Percentiles rank a stretch among this genome's conserved stretches.
phyloP scores from a whole-genome alignment of 805 yeast species.

The Metschnikowia noctiluminum region DNA sequence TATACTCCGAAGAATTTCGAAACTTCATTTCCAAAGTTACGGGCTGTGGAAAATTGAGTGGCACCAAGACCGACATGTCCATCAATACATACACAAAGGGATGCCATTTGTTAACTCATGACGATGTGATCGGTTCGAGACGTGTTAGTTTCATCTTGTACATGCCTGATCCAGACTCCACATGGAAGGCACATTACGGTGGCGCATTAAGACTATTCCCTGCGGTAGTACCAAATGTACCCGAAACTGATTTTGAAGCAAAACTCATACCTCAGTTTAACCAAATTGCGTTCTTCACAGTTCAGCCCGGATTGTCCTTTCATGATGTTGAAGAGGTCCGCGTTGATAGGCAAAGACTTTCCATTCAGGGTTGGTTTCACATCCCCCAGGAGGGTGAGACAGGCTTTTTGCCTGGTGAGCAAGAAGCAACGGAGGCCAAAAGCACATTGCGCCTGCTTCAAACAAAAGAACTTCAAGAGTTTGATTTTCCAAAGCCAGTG shows the following conservation, averaged over 20 bases:
- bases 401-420: conserved; percentile 80
- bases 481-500: conserved; percentile 71
- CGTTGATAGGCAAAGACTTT: conserved; percentile 83
- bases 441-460: conserved; percentile 80
- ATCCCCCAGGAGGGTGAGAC: conserved; percentile 92
- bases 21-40: conserved; percentile 74
- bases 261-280: conserved; percentile 89
- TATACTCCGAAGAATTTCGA: conserved; percentile 83
- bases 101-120: conserved; percentile 92
- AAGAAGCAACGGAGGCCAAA: conserved; percentile 68
- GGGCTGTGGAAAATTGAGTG: conserved; percentile 85
- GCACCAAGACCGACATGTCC: conserved; percentile 88
- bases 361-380: conserved; percentile 99
- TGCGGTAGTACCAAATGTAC: conserved; percentile 84
- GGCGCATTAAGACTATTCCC: conserved; percentile 88
- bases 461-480: conserved; percentile 70
- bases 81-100: conserved; percentile 89
- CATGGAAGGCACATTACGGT: conserved; percentile 91
- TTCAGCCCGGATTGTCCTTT: conserved; percentile 93
- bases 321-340: conserved; percentile 98
- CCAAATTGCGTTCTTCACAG: conserved; percentile 93
- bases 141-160: conserved; percentile 90
- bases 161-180: conserved; percentile 85
- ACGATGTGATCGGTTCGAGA: conserved; percentile 95
- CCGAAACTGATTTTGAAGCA: conserved; percentile 67